Evolutionary conservation across 176 grass and related monocot genomes (phyloP).

Genomic region (Oryza meridionalis): DNA sequence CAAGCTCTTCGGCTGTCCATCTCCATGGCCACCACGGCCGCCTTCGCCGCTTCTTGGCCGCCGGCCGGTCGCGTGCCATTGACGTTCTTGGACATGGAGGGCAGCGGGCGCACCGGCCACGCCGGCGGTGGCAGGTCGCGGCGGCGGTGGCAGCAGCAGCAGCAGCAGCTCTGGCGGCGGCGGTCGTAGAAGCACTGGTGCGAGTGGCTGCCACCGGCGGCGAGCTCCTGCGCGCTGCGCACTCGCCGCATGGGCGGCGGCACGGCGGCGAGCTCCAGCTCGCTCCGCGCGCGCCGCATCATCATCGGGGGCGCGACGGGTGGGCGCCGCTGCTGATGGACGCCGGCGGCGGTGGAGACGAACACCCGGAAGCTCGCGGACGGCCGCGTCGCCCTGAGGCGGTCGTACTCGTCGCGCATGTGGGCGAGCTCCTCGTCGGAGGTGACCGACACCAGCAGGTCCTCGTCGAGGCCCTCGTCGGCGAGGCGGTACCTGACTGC

Average conservation of each 20-base stretch:
- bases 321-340: not conserved
- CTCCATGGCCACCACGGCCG: not conserved
- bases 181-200: not conserved
- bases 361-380: conserved; percentile 34
- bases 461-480: conserved; percentile 32
- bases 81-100: conserved; percentile 24
- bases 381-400: conserved; percentile 24
- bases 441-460: conserved; percentile 51
- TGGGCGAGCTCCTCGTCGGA: conserved; percentile 56
- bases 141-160: not conserved
- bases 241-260: not conserved
- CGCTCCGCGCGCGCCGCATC: conserved; percentile 46
- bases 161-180: not conserved
- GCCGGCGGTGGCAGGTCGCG: not conserved
- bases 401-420: conserved; percentile 58
- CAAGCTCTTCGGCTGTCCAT: not conserved
- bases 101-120: not conserved
- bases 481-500: conserved; percentile 43
- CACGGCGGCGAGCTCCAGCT: not conserved
- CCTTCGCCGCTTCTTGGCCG: not conserved
- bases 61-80: not conserved
- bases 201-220: not conserved
- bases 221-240: conserved; percentile 36
- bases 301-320: conserved; percentile 5
- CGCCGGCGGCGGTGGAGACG: conserved; percentile 12